Base-by-base conservation (phyloP, 2,329 filamentous ascomycete species). In the Aspergillus awamori region DNA sequence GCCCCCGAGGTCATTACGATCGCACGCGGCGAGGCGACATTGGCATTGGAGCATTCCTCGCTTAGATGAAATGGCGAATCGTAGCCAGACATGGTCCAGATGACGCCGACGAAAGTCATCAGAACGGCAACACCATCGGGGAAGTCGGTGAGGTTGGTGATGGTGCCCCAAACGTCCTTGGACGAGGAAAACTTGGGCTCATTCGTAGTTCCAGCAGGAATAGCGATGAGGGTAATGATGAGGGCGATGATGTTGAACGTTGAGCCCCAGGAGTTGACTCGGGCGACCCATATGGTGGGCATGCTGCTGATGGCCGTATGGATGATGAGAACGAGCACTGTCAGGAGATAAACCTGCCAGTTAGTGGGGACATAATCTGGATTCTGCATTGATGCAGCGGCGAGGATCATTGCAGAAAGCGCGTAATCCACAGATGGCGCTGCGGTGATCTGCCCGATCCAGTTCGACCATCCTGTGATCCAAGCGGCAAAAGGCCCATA, bases 31-130 rank as follows among this genome's bases (percentile, higher is more conserved):
- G 87, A 85, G 30, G 89, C 89, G 49, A 91, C 77, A 66, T 85
- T 87, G 28, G 89, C 89, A 67, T 92, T 92, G 62, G 86, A 87
- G 74, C 89, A 92, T 74, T 92, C 89, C 70, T 92, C 89, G 3
- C 86, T 84, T n/a, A 92, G 76, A 75, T 92, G 89, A 73, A 91
- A 91, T 0, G 88, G 86, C 0, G 83, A 83, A 73, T 90, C 88
- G 70, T 89, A 90, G 43, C 87, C 87, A 5, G 81, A 81, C 83
- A 87, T 88, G 5, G 87, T 89, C 87, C 87, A 89, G 64, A 90
- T 89, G 36, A 89, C 87, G 28, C 84, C 83, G 47, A 90, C 83
- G 72, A 92, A 92, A 22, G 83, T 86, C 88, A 91, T 91, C 26
- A 92, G 79, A 0, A 91, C 82, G 0, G 87, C 84, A 20, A 91